Evolutionary conservation across 2,329 filamentous ascomycete genomes (phyloP).

Genomic region (Mycocentrospora acerina): DNA sequence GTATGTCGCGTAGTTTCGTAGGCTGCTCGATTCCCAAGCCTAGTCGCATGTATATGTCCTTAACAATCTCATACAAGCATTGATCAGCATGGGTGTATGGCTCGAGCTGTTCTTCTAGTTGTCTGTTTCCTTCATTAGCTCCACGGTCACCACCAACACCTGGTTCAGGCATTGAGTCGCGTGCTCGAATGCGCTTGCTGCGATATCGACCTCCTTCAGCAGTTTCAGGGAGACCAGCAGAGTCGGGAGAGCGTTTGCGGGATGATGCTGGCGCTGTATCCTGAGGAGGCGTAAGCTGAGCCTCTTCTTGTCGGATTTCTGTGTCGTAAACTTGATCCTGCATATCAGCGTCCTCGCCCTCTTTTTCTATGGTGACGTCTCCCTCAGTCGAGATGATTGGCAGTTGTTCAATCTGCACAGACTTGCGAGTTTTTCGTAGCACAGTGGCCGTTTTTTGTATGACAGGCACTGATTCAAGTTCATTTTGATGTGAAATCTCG

Average conservation of each 20-base stretch:
- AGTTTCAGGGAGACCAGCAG: slow-evolving; percentile 59
- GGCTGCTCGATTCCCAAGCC: slow-evolving; percentile 51
- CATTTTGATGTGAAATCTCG: slow-evolving; percentile 19
- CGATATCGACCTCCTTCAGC: slow-evolving; percentile 58
- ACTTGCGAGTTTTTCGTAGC: slow-evolving; percentile 4
- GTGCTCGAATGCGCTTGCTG: slow-evolving; percentile 62
- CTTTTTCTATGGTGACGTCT: slow-evolving; percentile 1
- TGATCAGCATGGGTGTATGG: slow-evolving; percentile 58
- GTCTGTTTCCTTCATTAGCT: slow-evolving; percentile 55
- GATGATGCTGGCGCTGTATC: slow-evolving; percentile 45
- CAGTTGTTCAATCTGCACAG: slow-evolving; percentile 1
- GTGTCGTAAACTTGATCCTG: slow-evolving; percentile 16
- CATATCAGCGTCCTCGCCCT: slow-evolving; percentile 21
- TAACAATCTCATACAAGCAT: slow-evolving; percentile 57
- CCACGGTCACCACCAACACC: slow-evolving; percentile 49
- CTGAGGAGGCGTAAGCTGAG: slow-evolving; percentile 8
- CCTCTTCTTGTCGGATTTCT: slow-evolving; percentile 19
- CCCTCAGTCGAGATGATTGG: not conserved
- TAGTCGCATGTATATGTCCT: slow-evolving; percentile 54
- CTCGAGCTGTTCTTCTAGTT: slow-evolving; percentile 58
- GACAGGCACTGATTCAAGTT: slow-evolving; percentile 5
- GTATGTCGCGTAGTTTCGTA: slow-evolving; percentile 35
- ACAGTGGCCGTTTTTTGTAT: slow-evolving; percentile 7
- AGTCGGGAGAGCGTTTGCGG: slow-evolving; percentile 63
- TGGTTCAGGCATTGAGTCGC: slow-evolving; percentile 57